Evolutionary conservation across 768 basidiomycete genomes (phyloP).

Genomic region (Kwoniella sp.): DNA sequence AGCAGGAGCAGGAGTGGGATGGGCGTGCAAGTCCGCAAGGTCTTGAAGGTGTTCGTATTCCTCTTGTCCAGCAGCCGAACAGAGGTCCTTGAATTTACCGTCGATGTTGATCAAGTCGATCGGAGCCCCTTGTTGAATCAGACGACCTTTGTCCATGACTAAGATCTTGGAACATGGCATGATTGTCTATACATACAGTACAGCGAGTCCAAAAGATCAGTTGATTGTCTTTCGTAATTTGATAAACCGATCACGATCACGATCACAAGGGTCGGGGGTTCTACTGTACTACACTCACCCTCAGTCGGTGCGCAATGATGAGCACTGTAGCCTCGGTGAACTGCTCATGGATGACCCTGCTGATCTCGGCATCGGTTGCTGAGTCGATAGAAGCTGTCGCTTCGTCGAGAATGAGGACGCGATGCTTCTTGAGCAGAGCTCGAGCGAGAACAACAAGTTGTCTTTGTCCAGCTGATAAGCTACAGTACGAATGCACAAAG

Average conservation of each 20-base stretch:
- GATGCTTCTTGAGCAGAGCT: conserved; percentile 44
- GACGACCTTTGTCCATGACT: conserved; percentile 47
- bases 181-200: conserved; percentile 33
- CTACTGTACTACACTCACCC: no score
- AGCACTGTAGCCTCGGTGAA: conserved; percentile 44
- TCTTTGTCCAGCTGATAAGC: conserved; percentile 50
- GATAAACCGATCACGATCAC: no score
- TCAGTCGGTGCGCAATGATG: conserved; percentile 51
- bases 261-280: no score
- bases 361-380: conserved; percentile 47
- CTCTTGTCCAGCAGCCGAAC: conserved; percentile 38
- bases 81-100: conserved; percentile 38
- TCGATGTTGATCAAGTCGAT: conserved; percentile 36
- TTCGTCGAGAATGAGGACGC: conserved; percentile 50
- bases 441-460: conserved; percentile 51
- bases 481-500: conserved; percentile 7
- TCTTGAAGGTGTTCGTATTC: conserved; percentile 37
- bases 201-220: no score
- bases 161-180: conserved; percentile 51
- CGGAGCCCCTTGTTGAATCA: conserved; percentile 44
- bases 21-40: conserved; percentile 24
- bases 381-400: conserved; percentile 51
- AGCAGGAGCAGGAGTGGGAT: no score
- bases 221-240: no score
- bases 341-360: conserved; percentile 41